Base-by-base conservation (phyloP, 2,329 filamentous ascomycete genomes). In the Plenodomus lindquistii region DNA sequence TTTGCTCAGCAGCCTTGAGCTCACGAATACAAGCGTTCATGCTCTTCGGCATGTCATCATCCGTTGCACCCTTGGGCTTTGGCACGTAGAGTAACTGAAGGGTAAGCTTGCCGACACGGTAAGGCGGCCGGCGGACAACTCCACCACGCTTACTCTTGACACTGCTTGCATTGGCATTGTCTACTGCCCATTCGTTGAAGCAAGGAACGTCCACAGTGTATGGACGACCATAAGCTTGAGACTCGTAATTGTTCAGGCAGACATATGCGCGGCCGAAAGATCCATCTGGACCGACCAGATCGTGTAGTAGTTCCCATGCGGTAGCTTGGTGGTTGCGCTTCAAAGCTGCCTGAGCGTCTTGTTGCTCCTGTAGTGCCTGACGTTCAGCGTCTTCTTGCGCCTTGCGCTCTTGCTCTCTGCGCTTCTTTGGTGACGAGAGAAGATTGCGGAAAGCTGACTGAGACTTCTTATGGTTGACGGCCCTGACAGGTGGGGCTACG, bases 41-140 rank as follows among this genome's bases (percentile, higher is more conserved):
- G 78, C 92, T 97, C 85, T 97, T 97, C 45, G 94, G 94, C 91
- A 99, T 97, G 60, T 97, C 93, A 15, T 97, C 92, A 57, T 97
- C 94, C 41, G 85, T 85, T 22, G 86, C 81, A 37, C 88, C 88
- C 77, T 90, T 93, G 4, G 94, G 93, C 63, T 92, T 91, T 0
- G 94, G 94, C 1, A 99, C 91, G 66, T 96, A 99, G 13, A 99
- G 80, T 8, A 99, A 82, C 76, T 99, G 94, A 34, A 99, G 79
- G 70, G 96, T 90, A 45, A 99, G 81, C 76, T 96, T 96, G 58
- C 92, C 94, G 65, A 99, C 85, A 74, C 93, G 91, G 77, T 99
- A 99, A n/a, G 94, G 94, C 11, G 94, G 93, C 43, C 88, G 78
- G 24, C 82, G 85, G 49, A 94, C 87, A 36, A 91, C 84, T 43